A percentile compares a stretch with the other conserved stretches of the same genome.
phyloP scores from a whole-genome alignment of 768 basidiomycete species.

The Daedalea quercina region DNA sequence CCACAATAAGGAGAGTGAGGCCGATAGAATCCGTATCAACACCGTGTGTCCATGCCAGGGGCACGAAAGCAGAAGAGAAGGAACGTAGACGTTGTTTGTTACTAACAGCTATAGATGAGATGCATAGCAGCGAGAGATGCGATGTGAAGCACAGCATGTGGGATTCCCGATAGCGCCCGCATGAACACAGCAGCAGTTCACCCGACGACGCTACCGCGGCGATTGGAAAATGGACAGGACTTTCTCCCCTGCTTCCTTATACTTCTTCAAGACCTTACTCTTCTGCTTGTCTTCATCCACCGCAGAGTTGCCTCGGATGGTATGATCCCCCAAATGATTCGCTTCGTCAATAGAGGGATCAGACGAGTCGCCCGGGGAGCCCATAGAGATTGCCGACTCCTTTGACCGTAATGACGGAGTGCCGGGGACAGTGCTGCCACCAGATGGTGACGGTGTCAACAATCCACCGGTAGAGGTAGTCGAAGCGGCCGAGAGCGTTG shows the following conservation, averaged over 20 bases:
- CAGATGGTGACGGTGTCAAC: slow-evolving; percentile 60
- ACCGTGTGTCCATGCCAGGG: not conserved
- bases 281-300: slow-evolving; percentile 50
- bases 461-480: slow-evolving; percentile 41
- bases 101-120: slow-evolving; percentile 22
- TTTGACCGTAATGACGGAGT: slow-evolving; percentile 77
- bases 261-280: slow-evolving; percentile 77
- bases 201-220: slow-evolving; percentile 34
- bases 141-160: slow-evolving; percentile 8
- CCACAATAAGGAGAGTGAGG: slow-evolving; percentile 3
- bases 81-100: slow-evolving; percentile 6
- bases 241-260: slow-evolving; percentile 85
- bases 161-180: slow-evolving; percentile 6
- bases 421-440: slow-evolving; percentile 32
- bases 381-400: slow-evolving; percentile 71
- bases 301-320: slow-evolving; percentile 21
- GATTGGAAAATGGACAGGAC: slow-evolving; percentile 77
- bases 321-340: slow-evolving; percentile 20
- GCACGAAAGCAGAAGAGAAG: slow-evolving; percentile 2
- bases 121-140: slow-evolving; percentile 13
- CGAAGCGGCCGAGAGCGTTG: slow-evolving; percentile 37
- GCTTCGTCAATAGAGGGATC: slow-evolving; percentile 50
- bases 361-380: slow-evolving; percentile 63
- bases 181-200: slow-evolving; percentile 1
- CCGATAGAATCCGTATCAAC: not conserved